Evolutionary conservation across 805 yeast genomes (phyloP), one percentile per base, ranked within the genome.

Genomic region (Tetrapisispora phaffii): DNA sequence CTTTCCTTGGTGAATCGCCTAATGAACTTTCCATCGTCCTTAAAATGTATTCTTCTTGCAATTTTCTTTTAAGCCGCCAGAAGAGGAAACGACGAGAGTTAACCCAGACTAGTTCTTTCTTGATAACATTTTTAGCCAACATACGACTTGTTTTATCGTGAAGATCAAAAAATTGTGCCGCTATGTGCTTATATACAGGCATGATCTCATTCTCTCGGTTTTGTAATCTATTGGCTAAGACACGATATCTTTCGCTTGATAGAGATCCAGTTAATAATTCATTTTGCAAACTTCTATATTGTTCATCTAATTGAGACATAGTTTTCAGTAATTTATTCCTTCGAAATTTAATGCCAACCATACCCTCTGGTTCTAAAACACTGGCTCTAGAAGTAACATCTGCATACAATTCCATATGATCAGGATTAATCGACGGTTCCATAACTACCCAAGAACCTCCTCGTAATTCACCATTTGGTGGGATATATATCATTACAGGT

Each of bases 401-500:
- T 20, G 97, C 97, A 59, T 90, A 93, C 97, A 93, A 89, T 72
- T 93, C 99, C 96, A 93, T 94, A 85, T 86, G 86, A 50, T 89
- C 97, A 40, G 84, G 68, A 68, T 94, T 93, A 71, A 93, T 93
- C 41, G 97, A 86, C 51, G 98, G 97, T 68, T 93, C 99, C 64
- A 93, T 96, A 53, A 93, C 99, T 45, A 94, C 99, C 99, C 99
- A 93, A 22, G 98, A 90, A 66, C 99, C 99, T 73, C 99, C 99
- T 77, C 99, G 84, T 55, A 93, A 76, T 70, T 93, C 99, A 65
- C 97, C 98, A 53, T 85, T 79, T 47, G 99, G 99, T 43, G 99
- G 98, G 65, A 93, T 93, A 69, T 93, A 93, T 22, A 93, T 87
- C 70, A 93, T 82, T 53, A 93, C 85, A 47, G 99, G 99, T 68